A percentile compares a stretch with the other conserved stretches of the same genome.
These are phyloP conservation scores for Waltiozyma sp. DNA, from an alignment of 1,139 yeast species.

Conservation along the genomic window DNA sequence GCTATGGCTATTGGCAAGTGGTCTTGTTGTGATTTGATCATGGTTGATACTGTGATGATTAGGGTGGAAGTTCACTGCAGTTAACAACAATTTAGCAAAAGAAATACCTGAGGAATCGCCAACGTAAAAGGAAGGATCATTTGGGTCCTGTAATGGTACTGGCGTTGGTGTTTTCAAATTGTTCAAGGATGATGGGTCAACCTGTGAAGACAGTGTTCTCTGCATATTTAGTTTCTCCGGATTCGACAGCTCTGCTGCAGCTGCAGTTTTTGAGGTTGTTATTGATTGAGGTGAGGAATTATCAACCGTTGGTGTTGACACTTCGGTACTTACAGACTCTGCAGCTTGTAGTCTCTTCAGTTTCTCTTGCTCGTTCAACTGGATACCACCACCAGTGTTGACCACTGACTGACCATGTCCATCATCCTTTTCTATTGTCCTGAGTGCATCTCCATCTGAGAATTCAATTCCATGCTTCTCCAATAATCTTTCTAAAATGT, in stretches of 20 bases:
- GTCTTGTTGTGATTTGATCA: slow-evolving; percentile 18
- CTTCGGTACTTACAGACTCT: too few relatives aligned
- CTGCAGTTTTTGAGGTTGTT: too few relatives aligned
- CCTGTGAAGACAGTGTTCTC: background rate
- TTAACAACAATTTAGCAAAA: slow-evolving; percentile 64
- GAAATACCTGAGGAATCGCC: slow-evolving; percentile 54
- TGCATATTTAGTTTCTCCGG: background rate
- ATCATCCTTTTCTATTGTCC: background rate
- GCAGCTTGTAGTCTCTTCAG: too few relatives aligned
- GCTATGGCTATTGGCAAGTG: background rate
- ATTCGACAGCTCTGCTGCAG: too few relatives aligned
- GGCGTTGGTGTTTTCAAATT: slow-evolving; percentile 12
- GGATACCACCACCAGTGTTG: background rate
- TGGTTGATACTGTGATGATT: slow-evolving; percentile 15
- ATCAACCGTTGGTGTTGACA: too few relatives aligned
- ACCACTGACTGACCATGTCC: background rate
- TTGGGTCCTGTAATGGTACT: slow-evolving; percentile 12
- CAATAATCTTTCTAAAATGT: slow-evolving; percentile 41
- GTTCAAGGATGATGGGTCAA: slow-evolving; percentile 4
- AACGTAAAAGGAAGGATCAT: slow-evolving; percentile 24
- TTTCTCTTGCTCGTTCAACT: background rate
- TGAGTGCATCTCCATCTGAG: slow-evolving; percentile 1
- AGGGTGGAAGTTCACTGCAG: slow-evolving; percentile 58
- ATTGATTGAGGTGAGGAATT: too few relatives aligned
- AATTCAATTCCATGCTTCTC: slow-evolving; percentile 31